These are phyloP conservation scores for Sorghum bicolor DNA, from an alignment of 176 grass and related monocot species.

Conservation along the genomic window Sorghum_bicolor_NCBIv3 NC_012877.2:6289501-6290000, in stretches of 20 bases:
- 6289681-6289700: conserved; percentile 30
- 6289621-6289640: too few relatives aligned
- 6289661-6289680: conserved; percentile 43
- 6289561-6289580: too few relatives aligned
- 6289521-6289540: too few relatives aligned
- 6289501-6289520: too few relatives aligned
- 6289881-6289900: neutral
- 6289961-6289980: neutral
- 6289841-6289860: neutral
- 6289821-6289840: neutral
- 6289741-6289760: conserved; percentile 21
- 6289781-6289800: neutral
- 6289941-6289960: neutral
- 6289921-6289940: neutral
- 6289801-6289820: neutral
- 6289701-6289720: neutral
- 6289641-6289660: too few relatives aligned
- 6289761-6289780: neutral
- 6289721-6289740: conserved; percentile 27
- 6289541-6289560: too few relatives aligned
- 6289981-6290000: neutral
- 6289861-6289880: neutral
- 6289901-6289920: too few relatives aligned
- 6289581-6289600: too few relatives aligned
- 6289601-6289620: too few relatives aligned